Percentiles rank a stretch among this genome's conserved stretches.
These are phyloP conservation scores for Leptographium lundbergii DNA, from an alignment of 2,329 filamentous ascomycete genomes.

Conservation along the genomic window DNA sequence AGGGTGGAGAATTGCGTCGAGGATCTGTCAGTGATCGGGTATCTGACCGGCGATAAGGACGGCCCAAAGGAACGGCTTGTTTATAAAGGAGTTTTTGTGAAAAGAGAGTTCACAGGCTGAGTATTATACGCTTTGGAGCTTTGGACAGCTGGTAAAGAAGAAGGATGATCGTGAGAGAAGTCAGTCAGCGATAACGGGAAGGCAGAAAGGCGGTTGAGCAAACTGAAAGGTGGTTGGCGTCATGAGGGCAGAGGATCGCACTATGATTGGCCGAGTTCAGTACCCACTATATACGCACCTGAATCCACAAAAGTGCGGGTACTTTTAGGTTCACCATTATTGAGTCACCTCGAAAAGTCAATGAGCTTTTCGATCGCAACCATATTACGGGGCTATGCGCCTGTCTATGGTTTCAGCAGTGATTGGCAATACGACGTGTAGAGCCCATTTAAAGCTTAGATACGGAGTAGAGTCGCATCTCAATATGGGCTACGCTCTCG, in stretches of 20 bases:
- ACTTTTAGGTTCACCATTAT: not conserved
- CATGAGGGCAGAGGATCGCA: slow-evolving; percentile 4
- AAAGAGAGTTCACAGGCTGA: not conserved
- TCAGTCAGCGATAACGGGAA: not conserved
- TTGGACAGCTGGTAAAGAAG: not conserved
- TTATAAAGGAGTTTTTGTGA: not conserved
- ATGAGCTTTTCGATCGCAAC: not conserved
- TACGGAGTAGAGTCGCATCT: not conserved
- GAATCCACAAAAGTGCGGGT: not conserved
- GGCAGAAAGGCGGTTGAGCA: not conserved
- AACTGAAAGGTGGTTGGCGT: slow-evolving; percentile 9
- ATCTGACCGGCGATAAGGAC: not conserved
- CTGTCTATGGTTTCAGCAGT: not conserved
- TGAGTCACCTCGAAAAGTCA: not conserved
- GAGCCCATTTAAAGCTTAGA: not conserved
- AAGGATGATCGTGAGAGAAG: not conserved
- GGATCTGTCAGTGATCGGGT: too few relatives aligned
- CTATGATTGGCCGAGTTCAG: slow-evolving; percentile 2
- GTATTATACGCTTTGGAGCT: not conserved
- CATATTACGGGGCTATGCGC: not conserved
- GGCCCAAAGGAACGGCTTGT: not conserved
- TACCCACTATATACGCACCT: not conserved
- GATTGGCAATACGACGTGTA: not conserved
- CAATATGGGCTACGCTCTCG: not conserved
- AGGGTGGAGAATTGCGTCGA: not conserved